phyloP scores from a whole-genome alignment of 305 asterid genomes.

The Solanum hybrid region DNA sequence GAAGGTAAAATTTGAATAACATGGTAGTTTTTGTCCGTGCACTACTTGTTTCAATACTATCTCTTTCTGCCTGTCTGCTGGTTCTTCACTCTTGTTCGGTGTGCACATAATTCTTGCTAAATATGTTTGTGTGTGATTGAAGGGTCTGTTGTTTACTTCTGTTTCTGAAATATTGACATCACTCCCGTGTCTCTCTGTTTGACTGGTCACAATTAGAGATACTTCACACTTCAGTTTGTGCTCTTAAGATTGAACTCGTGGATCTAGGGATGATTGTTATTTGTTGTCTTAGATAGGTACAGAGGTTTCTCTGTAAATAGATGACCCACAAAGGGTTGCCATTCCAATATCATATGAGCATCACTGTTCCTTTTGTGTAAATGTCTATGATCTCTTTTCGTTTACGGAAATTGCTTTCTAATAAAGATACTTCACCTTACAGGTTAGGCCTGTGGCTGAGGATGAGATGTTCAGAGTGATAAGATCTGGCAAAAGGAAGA shows the following conservation, averaged over 20 bases:
- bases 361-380: not conserved
- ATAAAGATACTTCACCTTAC: not conserved
- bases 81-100: not conserved
- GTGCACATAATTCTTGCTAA: not conserved
- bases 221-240: not conserved
- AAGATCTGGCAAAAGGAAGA: conserved; percentile 88
- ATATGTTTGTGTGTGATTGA: not conserved
- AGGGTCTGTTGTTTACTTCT: not conserved
- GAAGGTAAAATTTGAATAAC: not conserved
- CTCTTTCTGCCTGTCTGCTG: not conserved
- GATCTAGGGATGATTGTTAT: not conserved
- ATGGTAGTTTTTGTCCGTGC: not conserved
- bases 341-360: not conserved
- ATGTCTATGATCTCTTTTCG: not conserved
- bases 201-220: not conserved
- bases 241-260: not conserved
- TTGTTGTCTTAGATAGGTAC: not conserved
- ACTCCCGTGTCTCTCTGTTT: not conserved
- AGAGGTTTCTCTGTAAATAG: not conserved
- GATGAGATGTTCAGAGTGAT: conserved; percentile 97
- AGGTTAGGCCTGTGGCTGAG: conserved; percentile 98
- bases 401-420: not conserved
- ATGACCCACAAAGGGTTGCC: not conserved
- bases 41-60: not conserved
- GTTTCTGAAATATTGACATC: not conserved